Percentiles rank a stretch among this genome's conserved stretches.
Evolutionary conservation across 2,329 filamentous ascomycete species (phyloP).

Genomic region (Sordariomycetes sp.): DNA sequence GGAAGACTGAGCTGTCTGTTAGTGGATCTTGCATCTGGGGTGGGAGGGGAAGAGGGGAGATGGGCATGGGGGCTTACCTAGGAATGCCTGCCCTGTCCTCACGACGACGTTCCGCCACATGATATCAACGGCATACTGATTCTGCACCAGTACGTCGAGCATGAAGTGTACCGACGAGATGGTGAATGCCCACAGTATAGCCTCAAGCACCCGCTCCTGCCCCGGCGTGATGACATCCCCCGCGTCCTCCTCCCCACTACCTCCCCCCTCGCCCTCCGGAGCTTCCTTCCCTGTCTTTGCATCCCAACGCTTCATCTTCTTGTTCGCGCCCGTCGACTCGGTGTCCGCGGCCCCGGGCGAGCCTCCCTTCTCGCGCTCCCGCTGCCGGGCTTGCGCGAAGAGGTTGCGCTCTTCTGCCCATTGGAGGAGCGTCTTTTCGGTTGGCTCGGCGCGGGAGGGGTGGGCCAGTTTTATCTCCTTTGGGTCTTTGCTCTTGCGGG

Average conservation of each 20-base stretch:
- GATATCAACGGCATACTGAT: constrained; percentile 61
- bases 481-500: constrained; percentile 32
- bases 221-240: constrained; percentile 23
- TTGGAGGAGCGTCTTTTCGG: constrained; percentile 57
- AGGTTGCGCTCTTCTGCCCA: constrained; percentile 53
- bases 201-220: constrained; percentile 39
- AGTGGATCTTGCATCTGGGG: background rate
- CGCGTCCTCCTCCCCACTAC: constrained; percentile 14
- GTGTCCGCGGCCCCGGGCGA: constrained; percentile 8
- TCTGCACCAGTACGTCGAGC: constrained; percentile 65
- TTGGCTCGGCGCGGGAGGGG: constrained; percentile 51
- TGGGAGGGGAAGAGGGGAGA: background rate
- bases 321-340: background rate
- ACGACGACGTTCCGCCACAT: constrained; percentile 40
- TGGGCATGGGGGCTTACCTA: constrained; percentile 26
- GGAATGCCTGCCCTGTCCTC: constrained; percentile 38
- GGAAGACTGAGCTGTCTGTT: constrained; percentile 29
- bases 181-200: constrained; percentile 44
- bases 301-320: constrained; percentile 1
- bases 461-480: constrained; percentile 47
- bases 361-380: constrained; percentile 17
- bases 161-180: constrained; percentile 64
- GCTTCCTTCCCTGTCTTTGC: background rate
- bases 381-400: constrained; percentile 31
- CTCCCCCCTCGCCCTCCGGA: constrained; percentile 10